Evolutionary conservation across 345 rosid genomes (phyloP).

Genomic region (Stellera chamaejasme): DNA sequence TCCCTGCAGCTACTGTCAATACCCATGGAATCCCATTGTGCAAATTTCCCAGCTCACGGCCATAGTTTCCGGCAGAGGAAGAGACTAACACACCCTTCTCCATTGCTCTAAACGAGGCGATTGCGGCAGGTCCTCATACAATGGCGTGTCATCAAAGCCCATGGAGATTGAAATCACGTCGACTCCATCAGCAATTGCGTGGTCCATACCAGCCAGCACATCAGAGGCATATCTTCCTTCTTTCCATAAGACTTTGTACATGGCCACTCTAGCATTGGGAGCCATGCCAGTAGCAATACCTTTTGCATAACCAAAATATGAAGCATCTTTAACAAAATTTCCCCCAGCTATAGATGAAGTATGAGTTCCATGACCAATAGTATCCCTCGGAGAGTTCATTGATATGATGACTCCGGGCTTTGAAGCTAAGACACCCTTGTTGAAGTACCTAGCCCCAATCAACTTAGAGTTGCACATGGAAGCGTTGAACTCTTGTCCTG

Average conservation of each 20-base stretch:
- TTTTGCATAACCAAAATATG: slow-evolving; percentile 31
- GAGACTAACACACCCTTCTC: slow-evolving; percentile 16
- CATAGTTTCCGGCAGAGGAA: slow-evolving; percentile 19
- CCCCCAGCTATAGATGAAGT: slow-evolving; percentile 43
- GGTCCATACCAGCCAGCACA: slow-evolving; percentile 27
- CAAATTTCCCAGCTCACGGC: slow-evolving; percentile 20
- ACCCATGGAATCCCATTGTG: slow-evolving; percentile 38
- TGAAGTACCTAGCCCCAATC: slow-evolving; percentile 32
- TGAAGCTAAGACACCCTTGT: slow-evolving; percentile 25
- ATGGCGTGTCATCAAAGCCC: slow-evolving; percentile 17
- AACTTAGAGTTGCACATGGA: slow-evolving; percentile 39
- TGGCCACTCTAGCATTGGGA: slow-evolving; percentile 25
- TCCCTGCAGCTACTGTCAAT: slow-evolving; percentile 28
- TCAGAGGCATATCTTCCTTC: slow-evolving; percentile 18
- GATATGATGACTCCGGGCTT: slow-evolving; percentile 12
- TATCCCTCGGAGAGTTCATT: slow-evolving; percentile 22
- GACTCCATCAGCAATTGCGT: slow-evolving; percentile 26
- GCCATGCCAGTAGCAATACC: slow-evolving; percentile 45
- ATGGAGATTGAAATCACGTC: slow-evolving; percentile 24
- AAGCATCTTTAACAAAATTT: slow-evolving; percentile 24
- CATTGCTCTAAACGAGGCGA: slow-evolving; percentile 16
- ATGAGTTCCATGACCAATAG: slow-evolving; percentile 47
- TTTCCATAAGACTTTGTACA: slow-evolving; percentile 37
- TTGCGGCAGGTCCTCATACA: slow-evolving; percentile 21
- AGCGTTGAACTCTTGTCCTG: slow-evolving; percentile 21